Base-by-base conservation (phyloP, 805 yeast genomes). In the Pichia phayaonensis region DNA sequence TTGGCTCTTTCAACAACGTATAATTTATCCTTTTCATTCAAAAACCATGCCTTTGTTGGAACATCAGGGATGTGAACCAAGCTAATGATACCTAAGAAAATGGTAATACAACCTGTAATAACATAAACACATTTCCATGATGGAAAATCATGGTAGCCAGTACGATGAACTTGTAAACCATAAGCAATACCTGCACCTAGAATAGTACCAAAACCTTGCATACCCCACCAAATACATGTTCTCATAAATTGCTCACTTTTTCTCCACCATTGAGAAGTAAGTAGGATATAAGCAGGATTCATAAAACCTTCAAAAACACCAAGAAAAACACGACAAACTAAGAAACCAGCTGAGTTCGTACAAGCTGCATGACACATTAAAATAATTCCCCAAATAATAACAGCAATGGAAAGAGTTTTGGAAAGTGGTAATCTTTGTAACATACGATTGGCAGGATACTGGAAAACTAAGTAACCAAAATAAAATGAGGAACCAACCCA, bases 51-150 rank as follows among this genome's bases (percentile, higher is more conserved):
- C 22, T 55, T 49, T 44, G 64, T 57, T 47, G 70, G 70, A 29
- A 56, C 55, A 53, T 65, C 63, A 8, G 73, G 72, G 23, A 68
- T 50, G 27, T 77, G 78, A 48, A 77, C 55, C 42, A 64, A 62
- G 52, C 80, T 69, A 12, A 73, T 48, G 12, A 75, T 47, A 7
- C 85, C 86, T 16, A 79, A 58, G 12, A 74, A 59, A 8, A 81
- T 63, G 2, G 88, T 82, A 50, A 80, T 71, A 8, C 72, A 61
- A 16, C 94, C 95, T 41, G 78, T 73, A 29, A 83, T 69, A 45
- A 85, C 66, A 60, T 75, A 85, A 4, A 82, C 62, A 15, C 79
- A 61, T 59, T 76, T 80, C 90, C 90, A 86, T 3, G 83, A 71
- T 3, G 64, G 70, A 6, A 80, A n/a, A 2, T 50, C 21, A 40